Evolutionary conservation across 1,284 basidiomycete species (phyloP), one percentile per base, ranked within the genome.

Genomic region (Cutaneotrichosporon dermatis): DNA sequence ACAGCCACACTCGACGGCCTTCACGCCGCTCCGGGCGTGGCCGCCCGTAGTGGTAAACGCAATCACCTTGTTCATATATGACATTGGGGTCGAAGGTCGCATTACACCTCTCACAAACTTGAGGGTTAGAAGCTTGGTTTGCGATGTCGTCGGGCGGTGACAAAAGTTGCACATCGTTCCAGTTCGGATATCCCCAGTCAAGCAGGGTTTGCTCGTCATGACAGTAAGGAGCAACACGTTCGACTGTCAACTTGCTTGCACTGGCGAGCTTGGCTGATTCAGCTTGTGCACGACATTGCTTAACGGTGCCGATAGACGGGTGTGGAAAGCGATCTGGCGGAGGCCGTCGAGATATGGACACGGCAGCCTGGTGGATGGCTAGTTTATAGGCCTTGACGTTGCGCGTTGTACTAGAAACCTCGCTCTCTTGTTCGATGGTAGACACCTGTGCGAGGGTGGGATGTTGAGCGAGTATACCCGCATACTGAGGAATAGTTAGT

Each of bases 41-140:
- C 33, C 82, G 86, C 0, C 92, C 92, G 86, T 89, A 92, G 73
- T 96, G 93, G 71, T 84, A 87, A 0, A 82, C 77, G 74, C 93
- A 97, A 63, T 87, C 83, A 2, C 85, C 83, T 12, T 82, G 81
- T 45, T 81, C 79, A 64, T 84, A 85, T 40, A 61, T 51, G 2
- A 67, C 61, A 0, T 67, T 65, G 4, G 92, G 88, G 57, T 82
- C 75, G 69, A 88, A 94, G 5, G 83, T 80, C 58, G 83, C 80
- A 13, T 78, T 78, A 71, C 93, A 97, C 42, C 92, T 83, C 55
- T 90, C 89, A 68, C 93, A 97, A 57, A 80, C 85, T 58, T 83
- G 80, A 7, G 63, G 73, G 58, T 86, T 84, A 25, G 25, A 25
- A 25, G 25, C 25, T 25, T 25, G 25, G 25, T 25, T 25, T 25